Percentiles rank a stretch among this genome's conserved stretches.
These are phyloP conservation scores for Suhomyces sp. DNA, from an alignment of 805 yeast species.

Conservation along the genomic window DNA sequence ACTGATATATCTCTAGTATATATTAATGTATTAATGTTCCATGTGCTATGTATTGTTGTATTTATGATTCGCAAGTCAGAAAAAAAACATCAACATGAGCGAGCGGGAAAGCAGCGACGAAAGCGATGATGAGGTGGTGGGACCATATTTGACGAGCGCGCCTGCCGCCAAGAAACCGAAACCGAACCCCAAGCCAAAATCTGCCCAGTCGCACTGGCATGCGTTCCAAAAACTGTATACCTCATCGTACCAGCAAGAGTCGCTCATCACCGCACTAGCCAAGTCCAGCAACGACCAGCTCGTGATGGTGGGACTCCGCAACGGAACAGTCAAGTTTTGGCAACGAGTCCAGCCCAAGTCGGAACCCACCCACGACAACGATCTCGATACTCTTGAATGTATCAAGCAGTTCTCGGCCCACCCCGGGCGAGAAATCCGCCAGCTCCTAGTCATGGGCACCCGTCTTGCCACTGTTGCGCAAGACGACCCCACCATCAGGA, in stretches of 20 bases:
- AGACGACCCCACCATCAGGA: constrained; percentile 17
- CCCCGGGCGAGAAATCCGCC: constrained; percentile 12
- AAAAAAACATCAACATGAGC: not conserved
- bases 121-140: constrained; percentile 9
- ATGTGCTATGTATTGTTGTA: too few relatives aligned
- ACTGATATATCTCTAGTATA: too few relatives aligned
- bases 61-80: too few relatives aligned
- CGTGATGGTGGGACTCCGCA: constrained; percentile 15
- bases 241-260: constrained; percentile 11
- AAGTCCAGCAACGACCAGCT: constrained; percentile 11
- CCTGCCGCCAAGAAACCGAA: not conserved
- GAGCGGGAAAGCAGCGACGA: not conserved
- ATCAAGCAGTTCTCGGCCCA: constrained; percentile 18
- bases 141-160: constrained; percentile 6
- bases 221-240: not conserved
- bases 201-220: not conserved
- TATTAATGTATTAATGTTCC: too few relatives aligned
- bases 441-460: constrained; percentile 13
- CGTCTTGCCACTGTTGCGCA: constrained; percentile 21
- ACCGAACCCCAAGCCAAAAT: not conserved
- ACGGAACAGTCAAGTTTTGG: constrained; percentile 23
- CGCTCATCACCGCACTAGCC: constrained; percentile 12
- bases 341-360: not conserved
- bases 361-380: not conserved
- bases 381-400: constrained; percentile 8